Conservation (phyloP, 805 yeast genomes). For the Novakomyces olei region DNA sequence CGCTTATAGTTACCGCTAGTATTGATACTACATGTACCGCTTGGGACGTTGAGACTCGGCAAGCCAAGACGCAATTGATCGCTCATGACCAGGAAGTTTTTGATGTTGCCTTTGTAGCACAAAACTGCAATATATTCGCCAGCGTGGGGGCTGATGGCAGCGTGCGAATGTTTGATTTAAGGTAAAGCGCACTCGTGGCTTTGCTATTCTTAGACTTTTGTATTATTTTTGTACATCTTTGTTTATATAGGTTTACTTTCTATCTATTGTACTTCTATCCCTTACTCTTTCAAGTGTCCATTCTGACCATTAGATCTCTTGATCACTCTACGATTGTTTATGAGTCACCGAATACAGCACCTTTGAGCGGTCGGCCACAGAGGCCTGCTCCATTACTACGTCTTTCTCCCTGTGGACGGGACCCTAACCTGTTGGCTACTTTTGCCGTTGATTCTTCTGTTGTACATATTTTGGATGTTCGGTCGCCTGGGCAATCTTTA, state of each 20-base stretch:
- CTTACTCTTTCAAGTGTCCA: background rate
- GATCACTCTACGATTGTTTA: slow-evolving; percentile 90
- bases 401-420: slow-evolving; percentile 55
- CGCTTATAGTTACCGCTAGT: slow-evolving; percentile 55
- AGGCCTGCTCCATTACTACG: slow-evolving; percentile 40
- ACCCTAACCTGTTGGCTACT: slow-evolving; percentile 67
- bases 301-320: slow-evolving; percentile 20
- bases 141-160: slow-evolving; percentile 93
- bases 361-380: slow-evolving; percentile 8
- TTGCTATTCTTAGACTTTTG: no score
- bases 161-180: slow-evolving; percentile 71
- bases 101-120: slow-evolving; percentile 68
- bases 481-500: slow-evolving; percentile 71
- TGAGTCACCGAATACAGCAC: slow-evolving; percentile 31
- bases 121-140: slow-evolving; percentile 57
- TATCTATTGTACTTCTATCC: no score
- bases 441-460: slow-evolving; percentile 47
- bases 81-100: slow-evolving; percentile 92
- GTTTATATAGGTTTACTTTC: no score
- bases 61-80: slow-evolving; percentile 76
- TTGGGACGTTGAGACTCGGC: slow-evolving; percentile 59
- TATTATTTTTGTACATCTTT: no score
- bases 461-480: slow-evolving; percentile 54
- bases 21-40: slow-evolving; percentile 94
- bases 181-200: no score